phyloP scores from a whole-genome alignment of 495 filamentous ascomycete genomes.

The Pseudotulostoma volvatum region DNA sequence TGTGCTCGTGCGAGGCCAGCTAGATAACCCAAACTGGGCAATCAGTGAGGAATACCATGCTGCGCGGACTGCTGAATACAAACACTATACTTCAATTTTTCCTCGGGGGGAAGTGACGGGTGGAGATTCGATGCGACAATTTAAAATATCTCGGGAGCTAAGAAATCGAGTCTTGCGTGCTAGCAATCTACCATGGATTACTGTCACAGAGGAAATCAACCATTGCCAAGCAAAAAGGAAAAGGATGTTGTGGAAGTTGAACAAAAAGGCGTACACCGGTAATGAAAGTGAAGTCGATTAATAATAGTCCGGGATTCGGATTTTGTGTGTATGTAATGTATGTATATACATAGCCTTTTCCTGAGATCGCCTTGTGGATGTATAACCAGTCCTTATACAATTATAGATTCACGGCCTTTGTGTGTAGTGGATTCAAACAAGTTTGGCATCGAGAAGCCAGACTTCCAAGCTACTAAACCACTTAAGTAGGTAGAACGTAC shows the following conservation, averaged over 20 bases:
- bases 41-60: conserved; percentile 29
- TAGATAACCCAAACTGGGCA: conserved; percentile 38
- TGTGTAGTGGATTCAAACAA: no score
- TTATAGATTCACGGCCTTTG: no score
- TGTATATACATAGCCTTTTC: no score
- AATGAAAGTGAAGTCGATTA: conserved; percentile 29
- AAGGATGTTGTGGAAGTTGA: conserved; percentile 20
- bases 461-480: no score
- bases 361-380: no score
- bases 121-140: conserved; percentile 5
- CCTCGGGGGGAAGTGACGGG: conserved; percentile 12
- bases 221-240: conserved; percentile 19
- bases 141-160: conserved; percentile 12
- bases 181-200: conserved; percentile 32
- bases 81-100: conserved; percentile 13
- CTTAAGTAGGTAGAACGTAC: no score
- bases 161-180: conserved; percentile 23
- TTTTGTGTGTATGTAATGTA: no score
- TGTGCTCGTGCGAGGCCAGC: conserved; percentile 34
- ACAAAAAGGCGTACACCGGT: conserved; percentile 28
- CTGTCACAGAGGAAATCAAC: conserved; percentile 25
- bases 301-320: no score
- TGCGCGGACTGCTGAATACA: conserved; percentile 23
- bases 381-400: no score
- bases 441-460: no score